phyloP scores from a whole-genome alignment of 331 rosid species.

The Pyracantha coccinea region DNA sequence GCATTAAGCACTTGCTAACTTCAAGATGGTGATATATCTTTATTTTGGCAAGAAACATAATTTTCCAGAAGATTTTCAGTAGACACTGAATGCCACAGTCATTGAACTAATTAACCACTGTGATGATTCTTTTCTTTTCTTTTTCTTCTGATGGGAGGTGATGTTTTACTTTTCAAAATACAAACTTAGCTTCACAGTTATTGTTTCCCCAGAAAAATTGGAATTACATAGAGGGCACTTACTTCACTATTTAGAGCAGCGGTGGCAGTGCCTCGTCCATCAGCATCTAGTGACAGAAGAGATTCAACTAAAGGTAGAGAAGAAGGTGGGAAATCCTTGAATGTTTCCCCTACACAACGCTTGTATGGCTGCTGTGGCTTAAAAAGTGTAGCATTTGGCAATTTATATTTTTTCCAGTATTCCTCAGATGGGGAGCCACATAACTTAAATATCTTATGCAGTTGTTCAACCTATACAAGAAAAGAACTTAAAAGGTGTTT shows the following conservation, averaged over 20 bases:
- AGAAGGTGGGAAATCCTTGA: constrained; percentile 74
- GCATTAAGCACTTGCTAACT: not conserved
- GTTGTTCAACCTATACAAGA: constrained; percentile 78
- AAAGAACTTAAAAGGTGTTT: constrained; percentile 21
- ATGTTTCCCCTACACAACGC: constrained; percentile 63
- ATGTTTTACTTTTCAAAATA: not conserved
- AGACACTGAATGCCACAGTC: not conserved
- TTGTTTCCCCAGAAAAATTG: not conserved
- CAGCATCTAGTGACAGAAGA: constrained; percentile 82
- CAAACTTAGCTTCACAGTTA: not conserved
- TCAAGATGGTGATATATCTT: not conserved
- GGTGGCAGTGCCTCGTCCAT: constrained; percentile 59
- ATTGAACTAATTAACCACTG: not conserved
- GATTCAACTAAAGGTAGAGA: constrained; percentile 63
- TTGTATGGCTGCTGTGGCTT: constrained; percentile 96
- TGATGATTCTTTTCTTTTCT: not conserved
- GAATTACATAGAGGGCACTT: constrained; percentile 24
- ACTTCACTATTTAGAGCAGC: constrained; percentile 76
- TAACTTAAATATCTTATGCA: constrained; percentile 92
- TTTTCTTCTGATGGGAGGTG: not conserved
- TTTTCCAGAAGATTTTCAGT: not conserved
- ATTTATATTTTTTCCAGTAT: constrained; percentile 82
- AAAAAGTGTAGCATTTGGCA: constrained; percentile 97
- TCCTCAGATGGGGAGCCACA: constrained; percentile 98
- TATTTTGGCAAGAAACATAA: not conserved